Evolutionary conservation across 1,139 yeast species (phyloP).

Genomic region (Debaryomycetaceae sp.): DNA sequence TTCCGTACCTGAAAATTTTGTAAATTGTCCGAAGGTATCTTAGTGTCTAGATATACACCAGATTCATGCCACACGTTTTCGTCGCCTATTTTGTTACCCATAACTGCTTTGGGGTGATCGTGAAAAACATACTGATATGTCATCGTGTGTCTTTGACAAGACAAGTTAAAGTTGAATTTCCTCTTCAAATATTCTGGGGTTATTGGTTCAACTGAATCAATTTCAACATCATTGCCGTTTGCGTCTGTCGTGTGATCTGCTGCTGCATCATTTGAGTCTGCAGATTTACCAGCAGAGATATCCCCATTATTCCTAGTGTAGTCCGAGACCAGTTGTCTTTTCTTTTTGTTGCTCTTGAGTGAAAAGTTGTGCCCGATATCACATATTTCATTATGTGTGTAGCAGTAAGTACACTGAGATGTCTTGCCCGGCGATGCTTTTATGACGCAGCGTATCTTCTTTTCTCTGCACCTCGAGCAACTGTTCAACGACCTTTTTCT

Average conservation of each 20-base stretch:
- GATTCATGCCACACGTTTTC: constrained; percentile 25
- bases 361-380: constrained; percentile 4
- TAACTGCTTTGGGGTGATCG: constrained; percentile 28
- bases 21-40: constrained; percentile 5
- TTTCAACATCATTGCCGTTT: background rate
- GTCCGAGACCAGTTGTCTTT: background rate
- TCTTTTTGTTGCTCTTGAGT: background rate
- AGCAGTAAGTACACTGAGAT: constrained; percentile 37
- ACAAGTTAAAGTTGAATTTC: constrained; percentile 22
- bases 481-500: constrained; percentile 54
- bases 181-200: constrained; percentile 18
- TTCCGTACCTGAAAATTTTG: constrained; percentile 1
- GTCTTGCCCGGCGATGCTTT: constrained; percentile 29
- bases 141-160: constrained; percentile 15
- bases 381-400: constrained; percentile 11
- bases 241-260: too few relatives aligned
- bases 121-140: constrained; percentile 23
- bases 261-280: too few relatives aligned
- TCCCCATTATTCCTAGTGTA: too few relatives aligned
- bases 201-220: background rate
- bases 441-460: constrained; percentile 36
- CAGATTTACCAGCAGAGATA: too few relatives aligned
- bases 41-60: constrained; percentile 22
- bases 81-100: constrained; percentile 18
- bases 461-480: constrained; percentile 47